Base-by-base conservation (phyloP, 192 early-diverging fungal genomes). In the Coemansia sp. region DNA sequence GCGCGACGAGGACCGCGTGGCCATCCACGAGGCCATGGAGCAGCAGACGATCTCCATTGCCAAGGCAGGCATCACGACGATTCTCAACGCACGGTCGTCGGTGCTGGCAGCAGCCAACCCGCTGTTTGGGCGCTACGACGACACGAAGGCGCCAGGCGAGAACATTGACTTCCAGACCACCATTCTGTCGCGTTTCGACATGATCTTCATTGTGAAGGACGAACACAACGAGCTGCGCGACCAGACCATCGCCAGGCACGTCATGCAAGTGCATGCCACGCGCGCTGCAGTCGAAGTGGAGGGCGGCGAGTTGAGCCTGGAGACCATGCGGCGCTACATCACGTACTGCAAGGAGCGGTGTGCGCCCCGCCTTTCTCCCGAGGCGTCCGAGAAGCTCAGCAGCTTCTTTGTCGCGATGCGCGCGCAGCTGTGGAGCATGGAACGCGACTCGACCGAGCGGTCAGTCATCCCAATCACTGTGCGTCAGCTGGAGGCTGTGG, bases 161-260 rank as follows among this genome's bases (percentile, higher is more conserved):
- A 99, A 99, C 72, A 98, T 99, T 72, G 98, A 99, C 84, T 99
- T 99, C 84, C 98, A 99, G 87, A 93, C 95, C 1, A 99, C 98
- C 3, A 98, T 99, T 67, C 88, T 99, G 83, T 99, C 98, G 48
- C 91, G 98, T 84, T 99, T 99, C 64, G 98, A 99, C 83, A 92
- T 98, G 90, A 99, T 99, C 68, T 99, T 99, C 66, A 98, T 99
- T 71, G 90, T 99, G 36, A 93, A 93, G 70, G 98, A 99, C 80
- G 96, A 95, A 75, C 96, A 98, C 69, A 94, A 96, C 72, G 94
- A 95, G 69, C 83, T 79, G 71, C 89, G 93, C 33, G 98, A 99
- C 87, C 85, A 84, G 68, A 89, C 91, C 27, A 96, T 99, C 70
- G 98, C 98, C 17, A 85, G 90, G 66, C 98, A 99, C 84, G 98